Base-by-base conservation (phyloP, 176 grass and related monocot species). In the Carex pumila region DNA sequence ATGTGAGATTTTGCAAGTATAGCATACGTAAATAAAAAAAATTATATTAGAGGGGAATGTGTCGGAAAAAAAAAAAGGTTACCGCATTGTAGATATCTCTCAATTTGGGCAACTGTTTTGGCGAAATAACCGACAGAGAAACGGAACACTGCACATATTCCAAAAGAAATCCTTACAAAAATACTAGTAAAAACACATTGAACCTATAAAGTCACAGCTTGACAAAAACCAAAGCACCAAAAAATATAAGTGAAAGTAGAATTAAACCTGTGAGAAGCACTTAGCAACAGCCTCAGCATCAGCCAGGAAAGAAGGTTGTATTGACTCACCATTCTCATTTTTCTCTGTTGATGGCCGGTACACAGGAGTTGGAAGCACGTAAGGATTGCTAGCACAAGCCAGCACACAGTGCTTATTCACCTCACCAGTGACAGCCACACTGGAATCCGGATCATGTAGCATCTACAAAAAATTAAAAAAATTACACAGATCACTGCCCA, bases 51-150 rank as follows among this genome's bases (percentile, higher is more conserved):
- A 39, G 37, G 5, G 37, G 37, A 56, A 56, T 7, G 39, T n/a
- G 34, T 34, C 67, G 7, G 0, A 0, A 17, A 52, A 39, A 5
- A 39, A 39, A 52, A 29, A 29, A 32, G 22, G 78, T 82, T 97
- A 97, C 95, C 89, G 89, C 92, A 86, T 91, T 97, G 71, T 97
- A 97, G 90, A 97, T 88, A 19, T 90, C 90, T 74, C 88, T 94
- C 57, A 97, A 67, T 82, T 91, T 93, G n/a, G 92, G 92, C 86
- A 94, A 86, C 45, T 95, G 95, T 63, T 95, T 94, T 61, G 95
- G 95, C 54, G 95, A 94, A 88, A 98, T 87, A 84, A 98, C 92
- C 3, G 92, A 98, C 91, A 6, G 89, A 39, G 95, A 95, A 30
- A 95, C 57, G 61, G 83, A 87, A 64, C 91, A 94, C 95, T 94